phyloP scores from a whole-genome alignment of 257 asterid species.

The Linderniella brevidens region DNA sequence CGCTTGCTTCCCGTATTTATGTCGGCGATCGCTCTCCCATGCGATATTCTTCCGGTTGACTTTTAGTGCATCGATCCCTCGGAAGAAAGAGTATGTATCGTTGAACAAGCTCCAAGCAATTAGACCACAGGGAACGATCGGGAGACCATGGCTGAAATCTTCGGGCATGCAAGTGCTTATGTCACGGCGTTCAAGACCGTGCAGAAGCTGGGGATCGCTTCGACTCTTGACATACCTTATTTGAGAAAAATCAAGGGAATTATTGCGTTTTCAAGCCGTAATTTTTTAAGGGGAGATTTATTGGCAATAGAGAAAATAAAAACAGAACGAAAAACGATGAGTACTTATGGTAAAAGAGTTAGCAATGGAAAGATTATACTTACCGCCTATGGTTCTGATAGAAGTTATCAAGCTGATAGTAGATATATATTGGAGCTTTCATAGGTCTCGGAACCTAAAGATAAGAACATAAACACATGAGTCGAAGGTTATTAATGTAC shows the following conservation, averaged over 20 bases:
- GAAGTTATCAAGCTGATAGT: slow-evolving; percentile 52
- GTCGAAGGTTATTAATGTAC: background rate
- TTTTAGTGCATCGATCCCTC: slow-evolving; percentile 25
- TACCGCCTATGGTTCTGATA: slow-evolving; percentile 75
- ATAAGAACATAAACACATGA: background rate
- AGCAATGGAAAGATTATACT: background rate
- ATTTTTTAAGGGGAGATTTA: no score
- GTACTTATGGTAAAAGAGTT: no score
- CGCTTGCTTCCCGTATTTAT: slow-evolving; percentile 67
- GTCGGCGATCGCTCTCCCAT: slow-evolving; percentile 93
- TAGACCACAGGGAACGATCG: slow-evolving; percentile 97
- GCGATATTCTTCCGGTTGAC: slow-evolving; percentile 59
- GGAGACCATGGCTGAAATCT: slow-evolving; percentile 21
- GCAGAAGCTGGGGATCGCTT: slow-evolving; percentile 78
- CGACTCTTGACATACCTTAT: slow-evolving; percentile 85
- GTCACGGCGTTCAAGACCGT: slow-evolving; percentile 14
- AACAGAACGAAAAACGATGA: no score
- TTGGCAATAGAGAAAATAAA: no score
- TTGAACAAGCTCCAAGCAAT: slow-evolving; percentile 97
- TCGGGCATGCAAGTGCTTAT: slow-evolving; percentile 63
- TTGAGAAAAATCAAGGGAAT: background rate
- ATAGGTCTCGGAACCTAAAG: slow-evolving; percentile 28
- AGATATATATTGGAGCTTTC: slow-evolving; percentile 44
- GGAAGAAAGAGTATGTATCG: slow-evolving; percentile 61
- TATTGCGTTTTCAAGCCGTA: background rate